Evolutionary conservation across 148 eudicot genomes (phyloP).

Genomic region (Tetragonia tetragonoides): DNA sequence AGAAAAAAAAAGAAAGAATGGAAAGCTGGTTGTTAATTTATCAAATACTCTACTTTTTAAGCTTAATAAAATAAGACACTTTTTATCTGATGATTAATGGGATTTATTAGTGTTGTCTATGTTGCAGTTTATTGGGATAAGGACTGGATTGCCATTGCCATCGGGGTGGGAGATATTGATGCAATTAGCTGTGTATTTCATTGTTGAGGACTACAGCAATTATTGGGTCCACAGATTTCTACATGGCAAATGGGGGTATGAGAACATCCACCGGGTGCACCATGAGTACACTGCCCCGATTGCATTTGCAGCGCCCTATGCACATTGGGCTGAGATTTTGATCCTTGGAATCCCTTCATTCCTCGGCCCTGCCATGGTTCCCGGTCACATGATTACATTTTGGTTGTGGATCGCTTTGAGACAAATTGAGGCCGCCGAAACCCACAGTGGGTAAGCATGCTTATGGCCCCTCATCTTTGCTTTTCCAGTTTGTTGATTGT

Average conservation of each 20-base stretch:
- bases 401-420: constrained; percentile 94
- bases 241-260: constrained; percentile 88
- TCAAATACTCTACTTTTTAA: too few species aligned
- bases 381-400: constrained; percentile 91
- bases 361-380: constrained; percentile 83
- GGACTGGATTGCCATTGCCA: constrained; percentile 84
- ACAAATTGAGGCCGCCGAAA: constrained; percentile 95
- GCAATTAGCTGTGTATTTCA: constrained; percentile 69
- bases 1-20: not conserved
- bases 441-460: constrained; percentile 94
- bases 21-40: not conserved
- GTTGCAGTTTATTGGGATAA: constrained; percentile 64
- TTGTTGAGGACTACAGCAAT: constrained; percentile 80
- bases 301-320: constrained; percentile 83
- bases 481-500: constrained; percentile 13
- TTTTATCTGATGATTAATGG: not conserved
- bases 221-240: constrained; percentile 87
- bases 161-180: constrained; percentile 61
- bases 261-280: constrained; percentile 87
- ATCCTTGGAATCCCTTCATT: constrained; percentile 88
- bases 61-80: not conserved
- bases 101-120: constrained; percentile 10
- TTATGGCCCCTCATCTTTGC: constrained; percentile 18
- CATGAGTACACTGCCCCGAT: constrained; percentile 92
- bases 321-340: constrained; percentile 93